phyloP scores from a whole-genome alignment of 176 grass and related monocot genomes.

The Secale cereale region DNA sequence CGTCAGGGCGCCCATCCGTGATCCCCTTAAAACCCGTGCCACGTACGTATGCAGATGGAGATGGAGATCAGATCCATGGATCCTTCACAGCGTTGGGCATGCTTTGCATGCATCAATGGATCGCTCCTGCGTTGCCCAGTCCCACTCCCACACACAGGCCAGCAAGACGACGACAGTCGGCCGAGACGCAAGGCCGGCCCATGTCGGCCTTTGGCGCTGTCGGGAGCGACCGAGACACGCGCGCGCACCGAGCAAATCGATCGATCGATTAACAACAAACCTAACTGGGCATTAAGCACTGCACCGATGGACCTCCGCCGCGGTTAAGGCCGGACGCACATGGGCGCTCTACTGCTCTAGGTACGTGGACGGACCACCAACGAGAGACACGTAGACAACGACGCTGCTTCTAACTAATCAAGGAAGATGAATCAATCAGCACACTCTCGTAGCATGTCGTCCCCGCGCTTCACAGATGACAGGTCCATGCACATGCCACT shows the following conservation, averaged over 20 bases:
- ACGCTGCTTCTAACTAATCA: no score
- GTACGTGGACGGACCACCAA: no score
- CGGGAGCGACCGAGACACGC: neutral
- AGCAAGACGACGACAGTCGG: no score
- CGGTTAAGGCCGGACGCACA: no score
- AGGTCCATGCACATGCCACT: neutral
- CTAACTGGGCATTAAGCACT: no score
- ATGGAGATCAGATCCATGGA: neutral
- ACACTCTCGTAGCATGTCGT: neutral
- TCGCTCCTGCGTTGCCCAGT: neutral
- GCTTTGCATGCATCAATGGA: no score
- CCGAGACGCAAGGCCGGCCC: neutral
- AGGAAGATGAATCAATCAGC: neutral
- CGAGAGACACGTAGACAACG: no score
- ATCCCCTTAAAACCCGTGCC: slow-evolving; percentile 26
- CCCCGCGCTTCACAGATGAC: neutral
- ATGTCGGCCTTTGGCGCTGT: neutral
- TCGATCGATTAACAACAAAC: no score
- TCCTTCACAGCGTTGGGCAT: neutral
- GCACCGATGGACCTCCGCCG: no score
- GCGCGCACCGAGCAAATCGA: no score
- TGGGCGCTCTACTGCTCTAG: no score
- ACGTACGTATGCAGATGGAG: slow-evolving; percentile 13
- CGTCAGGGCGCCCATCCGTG: neutral
- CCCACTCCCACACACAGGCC: neutral